These are phyloP conservation scores for Epichloe baconii DNA, from an alignment of 2,329 filamentous ascomycete species.

Conservation along the genomic window DNA sequence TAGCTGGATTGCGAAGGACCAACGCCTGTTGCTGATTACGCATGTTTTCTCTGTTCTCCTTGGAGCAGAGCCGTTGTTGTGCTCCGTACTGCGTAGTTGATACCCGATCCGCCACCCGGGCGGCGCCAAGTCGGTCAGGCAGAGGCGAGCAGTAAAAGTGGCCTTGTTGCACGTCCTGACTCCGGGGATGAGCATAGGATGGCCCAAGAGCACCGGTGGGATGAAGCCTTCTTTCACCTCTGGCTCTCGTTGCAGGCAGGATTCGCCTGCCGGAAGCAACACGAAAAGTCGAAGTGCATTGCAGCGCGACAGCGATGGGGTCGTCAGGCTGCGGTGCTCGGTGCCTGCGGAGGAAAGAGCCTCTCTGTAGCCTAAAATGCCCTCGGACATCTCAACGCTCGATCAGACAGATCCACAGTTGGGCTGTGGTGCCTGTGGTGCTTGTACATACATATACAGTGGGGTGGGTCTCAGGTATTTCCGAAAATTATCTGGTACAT, in stretches of 20 bases:
- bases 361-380: too few species aligned
- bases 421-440: constrained; percentile 3
- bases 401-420: constrained; percentile 5
- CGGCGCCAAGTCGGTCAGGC: neutral
- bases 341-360: too few species aligned
- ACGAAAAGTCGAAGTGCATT: neutral
- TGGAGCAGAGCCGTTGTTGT: neutral
- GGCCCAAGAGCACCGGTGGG: neutral
- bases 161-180: too few species aligned
- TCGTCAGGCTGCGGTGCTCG: too few species aligned
- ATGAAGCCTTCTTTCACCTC: neutral
- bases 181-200: neutral
- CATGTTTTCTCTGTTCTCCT: neutral
- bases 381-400: too few species aligned
- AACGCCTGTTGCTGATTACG: neutral
- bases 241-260: neutral
- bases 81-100: neutral
- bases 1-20: neutral
- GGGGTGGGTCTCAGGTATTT: too few species aligned
- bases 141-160: neutral
- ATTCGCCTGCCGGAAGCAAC: neutral
- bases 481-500: too few species aligned
- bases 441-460: neutral
- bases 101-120: constrained; percentile 6
- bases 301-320: neutral